These are phyloP conservation scores for Tolypocladium tropicale DNA, from an alignment of 2,329 filamentous ascomycete genomes.

Conservation along the genomic window DNA sequence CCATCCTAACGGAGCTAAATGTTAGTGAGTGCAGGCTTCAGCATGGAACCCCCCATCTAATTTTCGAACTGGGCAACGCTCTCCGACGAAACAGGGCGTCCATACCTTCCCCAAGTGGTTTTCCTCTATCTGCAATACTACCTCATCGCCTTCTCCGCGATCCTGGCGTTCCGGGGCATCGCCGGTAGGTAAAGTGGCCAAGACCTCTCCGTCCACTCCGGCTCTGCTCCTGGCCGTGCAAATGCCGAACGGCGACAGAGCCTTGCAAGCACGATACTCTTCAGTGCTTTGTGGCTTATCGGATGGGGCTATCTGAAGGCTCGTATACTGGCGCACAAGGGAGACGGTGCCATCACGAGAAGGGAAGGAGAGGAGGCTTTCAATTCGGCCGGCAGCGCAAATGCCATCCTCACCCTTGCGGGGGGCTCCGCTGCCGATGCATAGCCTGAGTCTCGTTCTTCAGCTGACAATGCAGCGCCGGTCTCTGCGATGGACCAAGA, in stretches of 20 bases:
- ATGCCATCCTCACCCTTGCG: background rate
- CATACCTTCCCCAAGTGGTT: conserved; percentile 9
- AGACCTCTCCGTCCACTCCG: conserved; percentile 1
- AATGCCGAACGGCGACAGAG: conserved; percentile 1
- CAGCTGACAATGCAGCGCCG: background rate
- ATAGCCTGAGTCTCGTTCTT: background rate
- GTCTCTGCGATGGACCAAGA: background rate
- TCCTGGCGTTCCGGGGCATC: background rate
- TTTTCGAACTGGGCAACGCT: background rate
- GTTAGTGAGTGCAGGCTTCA: background rate
- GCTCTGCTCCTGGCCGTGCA: background rate
- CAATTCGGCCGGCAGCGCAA: background rate
- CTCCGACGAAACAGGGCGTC: background rate
- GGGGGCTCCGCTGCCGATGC: background rate
- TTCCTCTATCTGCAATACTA: conserved; percentile 6
- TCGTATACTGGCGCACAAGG: background rate
- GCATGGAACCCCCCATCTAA: background rate
- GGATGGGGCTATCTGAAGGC: background rate
- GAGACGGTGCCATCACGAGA: conserved; percentile 5
- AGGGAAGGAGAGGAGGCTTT: conserved; percentile 2
- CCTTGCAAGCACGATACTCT: background rate
- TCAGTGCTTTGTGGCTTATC: background rate
- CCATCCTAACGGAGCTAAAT: background rate
- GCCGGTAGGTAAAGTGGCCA: background rate
- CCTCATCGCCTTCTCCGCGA: conserved; percentile 4